Evolutionary conservation across 1,284 basidiomycete species (phyloP).

Genomic region (Heterobasidion occidentale): DNA sequence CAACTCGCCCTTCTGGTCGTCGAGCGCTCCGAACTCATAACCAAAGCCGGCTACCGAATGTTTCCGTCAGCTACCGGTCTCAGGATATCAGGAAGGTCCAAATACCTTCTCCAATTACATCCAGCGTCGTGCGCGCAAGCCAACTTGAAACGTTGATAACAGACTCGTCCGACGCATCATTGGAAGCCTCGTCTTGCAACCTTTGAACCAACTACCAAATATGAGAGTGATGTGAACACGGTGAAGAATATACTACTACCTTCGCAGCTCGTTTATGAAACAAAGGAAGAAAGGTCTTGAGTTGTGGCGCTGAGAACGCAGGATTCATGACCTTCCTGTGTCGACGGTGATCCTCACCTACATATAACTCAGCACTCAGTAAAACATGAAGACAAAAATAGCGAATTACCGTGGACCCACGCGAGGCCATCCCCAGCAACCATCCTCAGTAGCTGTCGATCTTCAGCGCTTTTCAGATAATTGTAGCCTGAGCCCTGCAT

Average conservation of each 20-base stretch:
- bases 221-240: background rate
- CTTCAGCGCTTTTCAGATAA: constrained; percentile 13
- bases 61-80: too few species aligned
- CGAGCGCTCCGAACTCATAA: constrained; percentile 15
- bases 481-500: constrained; percentile 17
- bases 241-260: background rate
- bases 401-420: constrained; percentile 10
- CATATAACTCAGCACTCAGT: background rate
- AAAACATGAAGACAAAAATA: background rate
- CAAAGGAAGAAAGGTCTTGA: constrained; percentile 15
- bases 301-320: constrained; percentile 15
- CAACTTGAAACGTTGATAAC: constrained; percentile 12
- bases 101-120: constrained; percentile 14
- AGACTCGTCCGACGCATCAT: background rate
- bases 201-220: constrained; percentile 9
- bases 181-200: constrained; percentile 9
- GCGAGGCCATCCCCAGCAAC: constrained; percentile 13
- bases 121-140: constrained; percentile 15
- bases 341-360: constrained; percentile 16
- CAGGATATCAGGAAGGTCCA: too few species aligned
- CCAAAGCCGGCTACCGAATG: constrained; percentile 14
- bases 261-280: constrained; percentile 10
- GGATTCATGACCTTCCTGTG: constrained; percentile 23
- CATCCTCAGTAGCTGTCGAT: constrained; percentile 7
- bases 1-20: constrained; percentile 8